Conservation (phyloP, 495 filamentous ascomycete species). For the Podospora conica region DNA sequence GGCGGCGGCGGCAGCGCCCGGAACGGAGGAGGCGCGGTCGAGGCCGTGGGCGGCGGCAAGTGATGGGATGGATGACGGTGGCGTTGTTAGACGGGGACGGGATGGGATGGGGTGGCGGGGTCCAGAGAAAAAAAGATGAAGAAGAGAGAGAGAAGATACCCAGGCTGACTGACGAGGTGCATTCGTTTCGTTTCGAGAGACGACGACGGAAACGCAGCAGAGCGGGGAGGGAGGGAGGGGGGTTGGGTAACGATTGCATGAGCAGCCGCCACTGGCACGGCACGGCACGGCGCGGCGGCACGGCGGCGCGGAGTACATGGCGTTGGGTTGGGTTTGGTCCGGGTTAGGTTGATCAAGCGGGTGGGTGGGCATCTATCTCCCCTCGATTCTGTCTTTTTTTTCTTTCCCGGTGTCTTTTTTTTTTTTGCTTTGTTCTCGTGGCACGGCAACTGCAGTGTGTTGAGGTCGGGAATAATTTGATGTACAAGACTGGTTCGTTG, state of each 20-base stretch:
- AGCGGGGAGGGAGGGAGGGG: too few species aligned
- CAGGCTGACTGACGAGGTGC: neutral
- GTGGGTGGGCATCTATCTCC: neutral
- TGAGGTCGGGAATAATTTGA: neutral
- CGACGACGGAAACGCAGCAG: too few species aligned
- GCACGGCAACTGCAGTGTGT: too few species aligned
- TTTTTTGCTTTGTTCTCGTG: too few species aligned
- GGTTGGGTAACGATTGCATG: slow-evolving; percentile 7
- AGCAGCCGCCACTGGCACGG: slow-evolving; percentile 10
- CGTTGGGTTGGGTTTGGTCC: neutral
- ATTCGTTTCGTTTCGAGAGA: neutral
- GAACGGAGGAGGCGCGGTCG: slow-evolving; percentile 12
- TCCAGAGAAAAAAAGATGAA: neutral
- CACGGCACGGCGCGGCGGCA: too few species aligned
- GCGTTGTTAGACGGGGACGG: neutral
- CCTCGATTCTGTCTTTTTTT: neutral
- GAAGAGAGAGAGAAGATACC: neutral
- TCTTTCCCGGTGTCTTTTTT: neutral
- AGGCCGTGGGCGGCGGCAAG: slow-evolving; percentile 16
- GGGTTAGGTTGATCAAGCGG: slow-evolving; percentile 2
- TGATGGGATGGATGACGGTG: slow-evolving; percentile 10
- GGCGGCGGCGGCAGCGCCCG: slow-evolving; percentile 16
- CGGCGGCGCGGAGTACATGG: too few species aligned
- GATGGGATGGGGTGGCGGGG: neutral
- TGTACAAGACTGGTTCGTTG: neutral